These are phyloP conservation scores for Brassica juncea DNA, from an alignment of 345 rosid genomes.

Conservation along the genomic window DNA sequence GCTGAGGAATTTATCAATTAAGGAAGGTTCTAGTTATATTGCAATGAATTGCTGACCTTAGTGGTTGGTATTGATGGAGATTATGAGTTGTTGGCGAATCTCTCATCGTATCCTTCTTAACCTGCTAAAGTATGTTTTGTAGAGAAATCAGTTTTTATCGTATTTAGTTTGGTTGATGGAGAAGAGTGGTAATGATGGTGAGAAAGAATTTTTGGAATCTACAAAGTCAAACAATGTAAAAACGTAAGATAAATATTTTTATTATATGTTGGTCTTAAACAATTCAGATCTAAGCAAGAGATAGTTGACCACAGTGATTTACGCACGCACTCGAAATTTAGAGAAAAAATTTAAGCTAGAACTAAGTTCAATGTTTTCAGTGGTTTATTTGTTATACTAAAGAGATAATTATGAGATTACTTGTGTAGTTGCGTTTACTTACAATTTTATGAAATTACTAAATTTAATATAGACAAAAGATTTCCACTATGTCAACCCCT, in stretches of 20 bases:
- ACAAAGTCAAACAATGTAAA: conserved; percentile 29
- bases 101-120: too few relatives aligned
- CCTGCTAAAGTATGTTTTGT: too few relatives aligned
- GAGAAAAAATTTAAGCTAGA: neutral
- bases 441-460: too few relatives aligned
- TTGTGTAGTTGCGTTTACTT: neutral
- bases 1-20: too few relatives aligned
- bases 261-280: conserved; percentile 17
- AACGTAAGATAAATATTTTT: conserved; percentile 26
- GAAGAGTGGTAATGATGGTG: neutral
- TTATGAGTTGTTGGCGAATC: too few relatives aligned
- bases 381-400: neutral
- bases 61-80: too few relatives aligned
- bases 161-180: too few relatives aligned
- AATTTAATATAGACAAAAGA: too few relatives aligned
- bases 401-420: neutral
- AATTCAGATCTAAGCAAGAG: conserved; percentile 30
- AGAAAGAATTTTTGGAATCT: conserved; percentile 48
- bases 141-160: too few relatives aligned
- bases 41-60: too few relatives aligned
- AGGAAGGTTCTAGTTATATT: too few relatives aligned
- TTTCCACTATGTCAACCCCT: too few relatives aligned
- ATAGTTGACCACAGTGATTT: neutral
- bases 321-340: neutral
- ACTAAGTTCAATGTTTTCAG: neutral